Evolutionary conservation across 164 flowering plant species (phyloP), one percentile per base, ranked within the genome.

Genomic region (Chimonanthus salicifolius): DNA sequence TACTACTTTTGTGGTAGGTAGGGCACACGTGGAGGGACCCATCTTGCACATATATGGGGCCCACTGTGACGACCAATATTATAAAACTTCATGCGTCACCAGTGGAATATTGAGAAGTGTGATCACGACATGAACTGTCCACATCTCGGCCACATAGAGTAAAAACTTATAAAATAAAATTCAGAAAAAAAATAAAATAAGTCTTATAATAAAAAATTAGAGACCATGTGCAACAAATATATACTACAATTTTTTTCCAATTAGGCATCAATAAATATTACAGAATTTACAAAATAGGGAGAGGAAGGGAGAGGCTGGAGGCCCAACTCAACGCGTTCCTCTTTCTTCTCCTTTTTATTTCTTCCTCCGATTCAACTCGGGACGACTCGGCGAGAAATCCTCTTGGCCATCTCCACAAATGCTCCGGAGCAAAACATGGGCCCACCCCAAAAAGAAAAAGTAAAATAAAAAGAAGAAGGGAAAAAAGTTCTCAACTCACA

Each of bases 301-400:
- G 20, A 7, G 47, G 43, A 21, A 64, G 47, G 20, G 47, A 21
- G 47, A 63, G 65, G 20, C 7, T 16, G 65, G 20, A 3, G 44
- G 8, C 43, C 43, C 45, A 45, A 65, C 49, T 65, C 68, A 11
- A 51, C 45, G 11, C 3, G 10, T n/a, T 44, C 43, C n/a, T 45
- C 7, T 45, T 11, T 18, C 46, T 65, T 10, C 68, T 10, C 58
- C 47, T 4, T 43, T 60, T 49, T 21, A 3, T 69, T 64, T 11
- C 50, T 77, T 77, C 73, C 81, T 82, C 86, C 85, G 78, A 76
- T 80, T 76, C 79, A 85, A 84, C 85, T 77, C 85, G 89, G 92
- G 92, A 88, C 85, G 88, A 88, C 92, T 82, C 84, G 85, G 88
- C 72, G 79, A 80, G 67, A 75, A 71, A 76, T 77, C 58, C 74